Percentiles rank a stretch among this genome's conserved stretches.
Evolutionary conservation across 345 rosid genomes (phyloP).

Genomic region (Salix viminalis): DNA sequence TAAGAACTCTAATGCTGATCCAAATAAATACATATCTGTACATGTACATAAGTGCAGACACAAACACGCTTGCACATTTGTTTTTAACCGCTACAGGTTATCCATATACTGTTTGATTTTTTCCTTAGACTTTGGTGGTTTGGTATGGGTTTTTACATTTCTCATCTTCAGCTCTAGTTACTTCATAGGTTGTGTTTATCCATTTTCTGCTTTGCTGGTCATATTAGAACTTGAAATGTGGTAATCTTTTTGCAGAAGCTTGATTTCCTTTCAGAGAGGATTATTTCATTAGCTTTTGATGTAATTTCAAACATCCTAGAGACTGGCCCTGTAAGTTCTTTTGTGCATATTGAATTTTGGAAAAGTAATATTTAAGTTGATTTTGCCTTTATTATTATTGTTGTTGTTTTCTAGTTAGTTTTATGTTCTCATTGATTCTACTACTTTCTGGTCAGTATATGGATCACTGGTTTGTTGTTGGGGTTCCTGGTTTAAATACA

Average conservation of each 20-base stretch:
- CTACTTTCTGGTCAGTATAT: constrained; percentile 1
- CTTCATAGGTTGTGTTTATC: constrained; percentile 10
- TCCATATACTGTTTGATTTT: neutral
- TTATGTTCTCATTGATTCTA: neutral
- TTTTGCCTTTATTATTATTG: neutral
- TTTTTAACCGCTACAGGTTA: too few relatives aligned
- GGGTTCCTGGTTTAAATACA: neutral
- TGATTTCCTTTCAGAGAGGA: constrained; percentile 59
- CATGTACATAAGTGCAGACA: neutral
- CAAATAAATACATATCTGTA: neutral
- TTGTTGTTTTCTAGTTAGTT: neutral
- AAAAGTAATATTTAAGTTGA: neutral
- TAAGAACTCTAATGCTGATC: too few relatives aligned
- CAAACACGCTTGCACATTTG: neutral
- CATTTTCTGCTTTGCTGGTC: constrained; percentile 12
- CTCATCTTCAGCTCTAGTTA: neutral
- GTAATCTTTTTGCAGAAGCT: constrained; percentile 52
- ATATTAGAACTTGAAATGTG: neutral
- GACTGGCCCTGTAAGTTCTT: constrained; percentile 72
- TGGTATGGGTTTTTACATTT: neutral
- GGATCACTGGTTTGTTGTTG: neutral
- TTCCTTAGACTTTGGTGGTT: neutral
- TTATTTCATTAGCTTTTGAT: constrained; percentile 71
- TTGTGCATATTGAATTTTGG: neutral
- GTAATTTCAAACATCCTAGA: constrained; percentile 71